phyloP scores from a whole-genome alignment of 768 basidiomycete genomes.

The Leccinum sublutescens region DNA sequence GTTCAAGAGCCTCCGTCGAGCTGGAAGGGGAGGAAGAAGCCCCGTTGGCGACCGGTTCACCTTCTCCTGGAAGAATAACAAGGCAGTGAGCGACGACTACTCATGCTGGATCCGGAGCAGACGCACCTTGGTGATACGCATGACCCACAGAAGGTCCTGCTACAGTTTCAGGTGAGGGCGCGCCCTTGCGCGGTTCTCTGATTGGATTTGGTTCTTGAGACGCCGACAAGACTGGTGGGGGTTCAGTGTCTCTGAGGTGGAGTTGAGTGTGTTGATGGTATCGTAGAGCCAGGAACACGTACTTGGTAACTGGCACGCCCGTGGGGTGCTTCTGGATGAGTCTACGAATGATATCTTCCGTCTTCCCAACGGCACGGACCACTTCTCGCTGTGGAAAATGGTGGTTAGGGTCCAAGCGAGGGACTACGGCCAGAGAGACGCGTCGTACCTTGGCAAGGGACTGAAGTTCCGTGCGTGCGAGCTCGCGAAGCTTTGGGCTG shows the following conservation, averaged over 20 bases:
- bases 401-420: background rate
- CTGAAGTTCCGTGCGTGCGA: constrained; percentile 23
- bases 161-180: background rate
- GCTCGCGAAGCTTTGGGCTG: constrained; percentile 19
- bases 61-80: constrained; percentile 4
- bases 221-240: constrained; percentile 6
- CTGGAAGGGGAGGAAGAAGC: constrained; percentile 3
- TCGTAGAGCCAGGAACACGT: background rate
- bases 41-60: background rate
- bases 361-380: constrained; percentile 28
- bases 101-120: background rate
- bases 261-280: background rate
- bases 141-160: background rate
- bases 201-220: background rate
- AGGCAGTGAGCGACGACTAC: background rate
- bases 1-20: constrained; percentile 8
- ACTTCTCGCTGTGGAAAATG: constrained; percentile 20
- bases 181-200: background rate
- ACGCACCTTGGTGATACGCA: constrained; percentile 8
- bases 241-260: constrained; percentile 3
- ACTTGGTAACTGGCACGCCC: constrained; percentile 23
- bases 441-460: constrained; percentile 25
- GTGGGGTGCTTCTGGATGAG: constrained; percentile 27
- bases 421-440: background rate
- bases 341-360: constrained; percentile 27